These are phyloP conservation scores for Juglanconis oblonga DNA, from an alignment of 2,329 filamentous ascomycete genomes.

Conservation along the genomic window DNA sequence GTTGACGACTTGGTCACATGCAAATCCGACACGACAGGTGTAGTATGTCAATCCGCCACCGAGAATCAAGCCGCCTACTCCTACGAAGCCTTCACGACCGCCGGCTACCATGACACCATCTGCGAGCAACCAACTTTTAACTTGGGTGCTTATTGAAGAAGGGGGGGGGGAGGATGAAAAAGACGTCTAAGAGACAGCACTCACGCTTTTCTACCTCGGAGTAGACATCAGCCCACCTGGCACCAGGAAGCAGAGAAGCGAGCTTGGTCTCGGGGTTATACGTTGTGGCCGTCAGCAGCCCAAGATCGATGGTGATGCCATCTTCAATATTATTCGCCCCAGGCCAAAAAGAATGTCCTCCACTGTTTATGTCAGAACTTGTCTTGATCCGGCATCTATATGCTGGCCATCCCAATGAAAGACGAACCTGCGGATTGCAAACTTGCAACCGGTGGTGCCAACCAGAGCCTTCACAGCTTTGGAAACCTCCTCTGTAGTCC, in stretches of 20 bases:
- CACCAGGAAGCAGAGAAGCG: background rate
- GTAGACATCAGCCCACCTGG: constrained; percentile 4
- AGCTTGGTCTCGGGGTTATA: background rate
- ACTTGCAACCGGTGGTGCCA: background rate
- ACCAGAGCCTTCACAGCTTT: background rate
- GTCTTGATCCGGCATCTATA: too few relatives aligned
- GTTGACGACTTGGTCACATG: constrained; percentile 6
- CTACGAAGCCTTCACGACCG: constrained; percentile 1
- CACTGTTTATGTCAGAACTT: background rate
- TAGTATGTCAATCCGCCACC: constrained; percentile 1
- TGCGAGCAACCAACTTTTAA: background rate
- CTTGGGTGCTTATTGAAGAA: background rate
- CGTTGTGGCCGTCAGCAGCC: background rate
- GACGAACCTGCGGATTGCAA: background rate
- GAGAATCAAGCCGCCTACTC: background rate
- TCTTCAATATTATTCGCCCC: constrained; percentile 1
- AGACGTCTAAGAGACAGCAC: background rate
- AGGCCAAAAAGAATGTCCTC: background rate
- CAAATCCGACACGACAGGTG: background rate
- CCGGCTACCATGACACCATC: constrained; percentile 1
- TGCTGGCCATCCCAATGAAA: too few relatives aligned
- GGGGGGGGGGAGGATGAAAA: too few relatives aligned
- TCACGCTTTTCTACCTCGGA: background rate
- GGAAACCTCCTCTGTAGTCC: background rate
- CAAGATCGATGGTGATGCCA: background rate